Base-by-base conservation (phyloP, 73 alveolate species). In the Durusdinium trenchii region DNA sequence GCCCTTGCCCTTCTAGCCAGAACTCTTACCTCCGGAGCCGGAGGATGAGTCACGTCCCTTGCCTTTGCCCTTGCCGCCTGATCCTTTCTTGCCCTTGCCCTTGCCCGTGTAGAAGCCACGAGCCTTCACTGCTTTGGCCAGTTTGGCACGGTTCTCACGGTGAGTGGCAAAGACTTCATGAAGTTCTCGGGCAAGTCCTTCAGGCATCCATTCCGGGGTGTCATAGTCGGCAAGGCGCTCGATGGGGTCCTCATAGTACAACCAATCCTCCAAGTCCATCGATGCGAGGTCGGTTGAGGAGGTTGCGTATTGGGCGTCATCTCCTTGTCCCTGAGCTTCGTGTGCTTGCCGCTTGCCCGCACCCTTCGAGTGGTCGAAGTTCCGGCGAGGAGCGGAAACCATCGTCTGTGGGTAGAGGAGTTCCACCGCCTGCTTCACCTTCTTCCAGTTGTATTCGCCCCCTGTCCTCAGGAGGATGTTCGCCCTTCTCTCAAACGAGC, bases 141-240 rank as follows among this genome's bases (percentile, higher is more conserved):
- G 78, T 54, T 52, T 85, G 45, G 50, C 79, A 3, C 94, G 57
- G 35, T 85, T 85, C 94, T 85, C 94, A 1, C 93, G 93, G 36
- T 83, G 93, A 1, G 79, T 51, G 7, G 78, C 36, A 30, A 51
- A 36, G 61, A 28, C 35, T 3, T 52, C 23, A n/a, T 10, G 35
- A 7, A 79, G 64, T 23, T 26, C 81, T 14, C n/a, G 78, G 18
- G 79, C 94, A 47, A 16, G 46, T 20, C 32, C 73, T 36, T 48
- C 93, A 7, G 71, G 93, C 64, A 43, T 4, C n/a, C n/a, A n/a
- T n/a, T n/a, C n/a, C n/a, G n/a, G n/a, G n/a, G n/a, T n/a, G n/a
- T n/a, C n/a, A n/a, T n/a, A n/a, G n/a, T 43, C 32, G 10, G 61
- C 76, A 71, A 71, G 48, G 51, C 32, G 51, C 83, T n/a, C 83